Conservation (phyloP, 768 basidiomycete genomes). For the Tulasnella sp. region DNA sequence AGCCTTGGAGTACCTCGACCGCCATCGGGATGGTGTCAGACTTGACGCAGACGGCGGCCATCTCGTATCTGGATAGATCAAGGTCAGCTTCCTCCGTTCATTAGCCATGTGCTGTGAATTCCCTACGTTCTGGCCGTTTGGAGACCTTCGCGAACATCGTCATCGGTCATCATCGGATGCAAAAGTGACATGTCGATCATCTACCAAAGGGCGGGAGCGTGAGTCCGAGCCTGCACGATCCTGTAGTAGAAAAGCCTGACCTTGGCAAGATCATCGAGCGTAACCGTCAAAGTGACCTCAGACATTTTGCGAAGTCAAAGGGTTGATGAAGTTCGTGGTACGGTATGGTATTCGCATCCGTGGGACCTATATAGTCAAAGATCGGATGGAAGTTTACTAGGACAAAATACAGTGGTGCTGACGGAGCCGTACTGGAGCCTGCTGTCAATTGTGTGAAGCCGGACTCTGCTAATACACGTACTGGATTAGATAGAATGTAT, state of each 20-base stretch:
- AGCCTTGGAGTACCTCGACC: slow-evolving; percentile 9
- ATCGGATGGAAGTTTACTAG: too few species aligned
- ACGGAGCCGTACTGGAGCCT: too few species aligned
- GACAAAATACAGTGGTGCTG: too few species aligned
- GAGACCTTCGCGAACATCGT: slow-evolving; percentile 14
- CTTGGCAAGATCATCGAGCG: slow-evolving; percentile 13
- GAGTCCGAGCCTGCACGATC: background rate
- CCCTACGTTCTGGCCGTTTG: slow-evolving; percentile 4
- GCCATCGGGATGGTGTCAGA: slow-evolving; percentile 16
- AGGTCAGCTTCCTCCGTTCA: background rate
- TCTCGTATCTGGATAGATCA: background rate
- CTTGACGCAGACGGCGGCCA: slow-evolving; percentile 19
- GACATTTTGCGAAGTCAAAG: background rate
- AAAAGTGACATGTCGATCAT: slow-evolving; percentile 18
- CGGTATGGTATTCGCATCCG: too few species aligned
- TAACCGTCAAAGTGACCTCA: slow-evolving; percentile 7
- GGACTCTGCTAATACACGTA: too few species aligned
- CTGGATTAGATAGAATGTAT: too few species aligned
- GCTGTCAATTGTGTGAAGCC: too few species aligned
- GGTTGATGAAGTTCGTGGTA: background rate
- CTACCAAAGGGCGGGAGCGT: background rate
- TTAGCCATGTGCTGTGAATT: background rate
- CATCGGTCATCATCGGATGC: slow-evolving; percentile 19
- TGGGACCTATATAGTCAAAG: too few species aligned
- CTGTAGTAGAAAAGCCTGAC: background rate